Percentiles rank a stretch among this genome's conserved stretches.
Evolutionary conservation across 345 rosid species (phyloP).

Genomic region (Corchorus olitorius): DNA sequence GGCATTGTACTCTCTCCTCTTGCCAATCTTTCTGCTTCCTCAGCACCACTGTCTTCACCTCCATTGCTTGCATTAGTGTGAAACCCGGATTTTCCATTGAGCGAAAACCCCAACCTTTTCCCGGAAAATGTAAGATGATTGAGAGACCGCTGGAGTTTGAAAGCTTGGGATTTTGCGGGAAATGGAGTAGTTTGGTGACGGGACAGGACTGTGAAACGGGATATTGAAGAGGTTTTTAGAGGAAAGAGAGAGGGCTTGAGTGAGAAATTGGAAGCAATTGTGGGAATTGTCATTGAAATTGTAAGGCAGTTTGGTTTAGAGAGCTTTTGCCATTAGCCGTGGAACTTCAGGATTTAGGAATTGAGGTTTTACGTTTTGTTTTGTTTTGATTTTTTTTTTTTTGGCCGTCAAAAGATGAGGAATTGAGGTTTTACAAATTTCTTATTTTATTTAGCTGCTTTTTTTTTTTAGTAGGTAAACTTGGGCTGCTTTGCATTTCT

Average conservation of each 20-base stretch:
- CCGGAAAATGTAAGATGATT: constrained; percentile 8
- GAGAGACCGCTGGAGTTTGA: background rate
- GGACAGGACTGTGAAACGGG: constrained; percentile 18
- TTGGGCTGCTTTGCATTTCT: too few species aligned
- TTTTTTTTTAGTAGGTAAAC: too few species aligned
- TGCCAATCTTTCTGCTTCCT: constrained; percentile 56
- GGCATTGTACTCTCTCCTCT: constrained; percentile 84
- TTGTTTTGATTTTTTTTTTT: too few species aligned
- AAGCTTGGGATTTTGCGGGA: constrained; percentile 16
- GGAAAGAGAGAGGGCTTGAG: constrained; percentile 14
- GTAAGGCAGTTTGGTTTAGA: background rate
- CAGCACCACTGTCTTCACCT: constrained; percentile 31
- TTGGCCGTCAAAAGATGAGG: background rate
- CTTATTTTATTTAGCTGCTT: background rate
- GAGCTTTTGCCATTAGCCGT: background rate
- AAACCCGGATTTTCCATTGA: constrained; percentile 28
- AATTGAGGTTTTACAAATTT: background rate
- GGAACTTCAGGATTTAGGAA: background rate
- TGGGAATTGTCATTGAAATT: constrained; percentile 19
- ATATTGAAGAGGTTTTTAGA: constrained; percentile 18
- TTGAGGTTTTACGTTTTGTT: background rate
- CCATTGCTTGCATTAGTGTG: constrained; percentile 38
- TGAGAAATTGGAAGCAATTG: constrained; percentile 19
- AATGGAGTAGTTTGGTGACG: constrained; percentile 8
- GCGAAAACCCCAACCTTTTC: constrained; percentile 22